A percentile compares a stretch with the other conserved stretches of the same genome.
Conservation (phyloP, 306 rosid genomes). For the Carpinus viminea region DNA sequence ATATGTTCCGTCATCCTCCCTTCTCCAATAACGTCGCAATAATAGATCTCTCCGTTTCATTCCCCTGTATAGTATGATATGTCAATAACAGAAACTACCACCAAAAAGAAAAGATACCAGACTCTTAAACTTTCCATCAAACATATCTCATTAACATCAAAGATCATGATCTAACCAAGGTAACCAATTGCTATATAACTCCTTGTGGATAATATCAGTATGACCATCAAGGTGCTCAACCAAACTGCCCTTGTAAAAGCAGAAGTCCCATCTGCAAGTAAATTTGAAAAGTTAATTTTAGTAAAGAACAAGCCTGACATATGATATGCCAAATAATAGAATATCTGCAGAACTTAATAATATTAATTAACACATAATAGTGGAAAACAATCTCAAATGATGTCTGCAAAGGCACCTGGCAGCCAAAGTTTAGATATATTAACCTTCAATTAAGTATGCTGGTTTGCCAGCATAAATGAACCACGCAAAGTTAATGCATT, state of each 20-base stretch:
- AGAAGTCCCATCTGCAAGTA: constrained; percentile 89
- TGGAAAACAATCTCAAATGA: background rate
- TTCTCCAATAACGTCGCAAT: constrained; percentile 86
- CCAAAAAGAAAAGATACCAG: background rate
- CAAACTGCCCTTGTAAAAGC: constrained; percentile 60
- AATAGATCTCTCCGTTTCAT: constrained; percentile 80
- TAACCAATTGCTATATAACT: constrained; percentile 72
- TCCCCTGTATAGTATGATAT: constrained; percentile 56
- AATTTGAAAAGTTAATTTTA: background rate
- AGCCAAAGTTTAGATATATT: background rate
- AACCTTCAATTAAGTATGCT: background rate
- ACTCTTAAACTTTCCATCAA: background rate
- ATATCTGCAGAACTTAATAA: background rate
- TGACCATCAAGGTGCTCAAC: constrained; percentile 92
- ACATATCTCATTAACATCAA: background rate
- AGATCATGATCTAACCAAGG: constrained; percentile 62
- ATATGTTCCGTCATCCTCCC: constrained; percentile 94
- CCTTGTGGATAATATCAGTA: constrained; percentile 76
- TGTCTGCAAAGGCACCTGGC: background rate
- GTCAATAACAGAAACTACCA: constrained; percentile 25
- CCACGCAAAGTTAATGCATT: background rate
- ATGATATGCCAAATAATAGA: background rate
- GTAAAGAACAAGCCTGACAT: background rate
- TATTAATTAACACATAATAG: background rate
- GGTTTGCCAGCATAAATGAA: background rate